Base-by-base conservation (phyloP, 768 basidiomycete genomes). In the Mycena rebaudengoi region DNA sequence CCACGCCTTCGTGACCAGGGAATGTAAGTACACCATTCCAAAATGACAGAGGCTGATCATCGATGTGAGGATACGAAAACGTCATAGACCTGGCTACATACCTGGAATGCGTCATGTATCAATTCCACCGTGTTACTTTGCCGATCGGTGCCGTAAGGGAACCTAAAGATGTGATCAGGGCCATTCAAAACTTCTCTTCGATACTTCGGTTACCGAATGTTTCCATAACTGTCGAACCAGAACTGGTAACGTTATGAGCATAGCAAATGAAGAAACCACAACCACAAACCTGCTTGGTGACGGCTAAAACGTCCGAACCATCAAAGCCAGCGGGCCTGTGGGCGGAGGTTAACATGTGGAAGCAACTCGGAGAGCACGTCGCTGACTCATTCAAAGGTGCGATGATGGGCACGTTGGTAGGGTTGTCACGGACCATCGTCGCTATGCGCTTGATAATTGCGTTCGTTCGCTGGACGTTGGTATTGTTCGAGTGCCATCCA, bases 381-480 rank as follows among this genome's bases (percentile, higher is more conserved):
- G 71, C 76, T 69, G 64, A 93, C 91, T 95, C 94, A 68, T 95
- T 95, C 69, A 95, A 70, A 2, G 92, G 87, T 21, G 89, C 90
- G 55, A 95, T 94, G 45, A 82, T 78, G 1, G 91, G 76, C 0
- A 92, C 91, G 13, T 86, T 85, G 18, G 82, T 69, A 1, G 81
- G 71, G 62, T 85, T 81, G 67, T 79, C 75, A 25, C 82, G 82
- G 71, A 87, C 92, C 80, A 86, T 85, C 59, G 79, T 77, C 16
- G 88, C 86, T 59, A 94, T 79, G 13, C 66, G 80, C 74, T 86
- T 83, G 73, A 95, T 88, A 65, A 94, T 79, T 10, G 79, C 75
- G 72, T 90, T 79, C 18, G 91, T 90, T 33, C 92, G 89, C 45
- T 83, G 78, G 45, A 95, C 82, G 69, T 94, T 90, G 30, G 82